Base-by-base conservation (phyloP, 2,329 filamentous ascomycete species). In the Allantophomopsis cytisporea region DNA sequence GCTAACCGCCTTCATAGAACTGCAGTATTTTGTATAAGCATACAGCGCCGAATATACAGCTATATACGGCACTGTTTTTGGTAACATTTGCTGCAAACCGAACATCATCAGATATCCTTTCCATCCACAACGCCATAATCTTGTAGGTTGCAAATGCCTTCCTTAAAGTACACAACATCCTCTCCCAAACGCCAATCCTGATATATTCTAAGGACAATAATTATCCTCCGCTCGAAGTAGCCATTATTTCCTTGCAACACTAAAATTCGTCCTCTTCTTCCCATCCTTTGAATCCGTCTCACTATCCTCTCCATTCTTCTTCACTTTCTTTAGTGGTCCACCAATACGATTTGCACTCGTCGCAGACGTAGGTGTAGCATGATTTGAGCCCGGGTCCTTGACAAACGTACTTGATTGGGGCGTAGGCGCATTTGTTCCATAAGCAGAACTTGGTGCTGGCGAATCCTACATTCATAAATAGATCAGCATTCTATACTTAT, bases 331-430 rank as follows among this genome's bases (percentile, higher is more conserved):
- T 48, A 55, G 65, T 33, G 56, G 53, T 11, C 44, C 43, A 23
- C 40, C 42, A 34, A 39, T 31, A 11, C 36, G 36, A 16, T 46
- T 63, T 23, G 54, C 54, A 10, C 62, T 63, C 7, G 64, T 66
- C 12, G 65, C 61, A 30, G 71, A 71, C 7, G 68, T 72, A 1
- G 73, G 71, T 17, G 74, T 79, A 10, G 68, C 60, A 44, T 73
- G 65, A 46, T 66, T 66, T 14, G 69, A 70, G 2, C 61, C 62
- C 36, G 47, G 58, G 50, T 51, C 55, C 39, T 69, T 66, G 30
- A 65, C 64, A 42, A 76, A 75, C 2, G 65, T 63, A 1, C 68
- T 68, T 4, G 71, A 71, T 7, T 71, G 47, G 1, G 75, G 73
- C 5, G 72, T 76, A 1, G 69, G 69, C 2, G 68, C 69, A 45